Conservation (phyloP, 1,284 basidiomycete genomes). For the Fistulina hepatica region DNA sequence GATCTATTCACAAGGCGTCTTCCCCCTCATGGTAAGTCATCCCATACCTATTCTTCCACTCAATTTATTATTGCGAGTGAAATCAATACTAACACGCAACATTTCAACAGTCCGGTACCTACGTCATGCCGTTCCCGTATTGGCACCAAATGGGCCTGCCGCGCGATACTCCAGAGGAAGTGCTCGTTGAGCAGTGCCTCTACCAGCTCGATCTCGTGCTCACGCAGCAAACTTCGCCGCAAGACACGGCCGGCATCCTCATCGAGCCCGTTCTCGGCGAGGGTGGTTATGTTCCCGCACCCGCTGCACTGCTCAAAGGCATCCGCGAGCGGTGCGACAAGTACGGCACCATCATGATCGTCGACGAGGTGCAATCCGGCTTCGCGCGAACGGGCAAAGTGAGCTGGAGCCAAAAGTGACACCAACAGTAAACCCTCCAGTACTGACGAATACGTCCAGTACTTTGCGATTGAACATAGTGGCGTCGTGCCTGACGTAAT, state of each 20-base stretch:
- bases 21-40: slow-evolving; percentile 67
- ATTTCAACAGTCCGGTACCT: slow-evolving; percentile 64
- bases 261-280: slow-evolving; percentile 91
- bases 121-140: slow-evolving; percentile 79
- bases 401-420: too few species aligned
- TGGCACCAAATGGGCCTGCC: slow-evolving; percentile 80
- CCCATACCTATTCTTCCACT: background rate
- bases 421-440: too few species aligned
- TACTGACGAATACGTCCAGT: too few species aligned
- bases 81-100: slow-evolving; percentile 5
- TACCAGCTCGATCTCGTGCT: slow-evolving; percentile 81
- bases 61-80: background rate
- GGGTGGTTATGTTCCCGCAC: slow-evolving; percentile 90
- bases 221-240: slow-evolving; percentile 73
- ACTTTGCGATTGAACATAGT: slow-evolving; percentile 72
- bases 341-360: slow-evolving; percentile 71
- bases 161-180: slow-evolving; percentile 49
- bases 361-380: slow-evolving; percentile 87
- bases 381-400: slow-evolving; percentile 85
- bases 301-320: slow-evolving; percentile 69
- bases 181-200: slow-evolving; percentile 60
- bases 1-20: slow-evolving; percentile 70
- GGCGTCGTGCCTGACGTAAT: slow-evolving; percentile 83
- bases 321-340: slow-evolving; percentile 80
- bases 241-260: slow-evolving; percentile 86